Evolutionary conservation across 192 early-diverging fungal genomes (phyloP).

Genomic region (Podochytrium sp.): DNA sequence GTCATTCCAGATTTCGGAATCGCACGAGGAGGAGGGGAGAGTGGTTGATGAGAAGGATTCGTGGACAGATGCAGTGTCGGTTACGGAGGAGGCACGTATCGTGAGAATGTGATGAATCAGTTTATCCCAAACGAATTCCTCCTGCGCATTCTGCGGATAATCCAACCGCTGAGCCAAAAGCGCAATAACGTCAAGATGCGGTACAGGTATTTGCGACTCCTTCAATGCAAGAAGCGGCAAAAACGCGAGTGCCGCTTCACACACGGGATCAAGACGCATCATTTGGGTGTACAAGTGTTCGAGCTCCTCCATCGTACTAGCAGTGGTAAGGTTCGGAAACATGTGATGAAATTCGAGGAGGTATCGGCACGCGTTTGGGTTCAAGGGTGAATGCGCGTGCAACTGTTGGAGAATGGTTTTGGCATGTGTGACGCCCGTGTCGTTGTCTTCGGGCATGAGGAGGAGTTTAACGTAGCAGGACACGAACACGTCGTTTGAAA

Average conservation of each 20-base stretch:
- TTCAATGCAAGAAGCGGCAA: not conserved
- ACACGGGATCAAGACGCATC: not conserved
- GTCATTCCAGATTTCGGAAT: not conserved
- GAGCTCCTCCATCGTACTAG: too few species aligned
- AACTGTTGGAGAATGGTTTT: not conserved
- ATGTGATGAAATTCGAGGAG: slow-evolving; percentile 2
- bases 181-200: not conserved
- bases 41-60: not conserved
- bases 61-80: not conserved
- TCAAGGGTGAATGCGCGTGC: not conserved
- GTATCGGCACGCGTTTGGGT: slow-evolving; percentile 4
- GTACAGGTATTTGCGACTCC: not conserved
- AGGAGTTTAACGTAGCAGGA: not conserved
- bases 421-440: too few species aligned
- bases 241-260: not conserved
- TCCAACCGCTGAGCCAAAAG: not conserved
- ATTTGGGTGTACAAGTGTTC: not conserved
- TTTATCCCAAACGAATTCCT: not conserved
- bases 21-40: not conserved
- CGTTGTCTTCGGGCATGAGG: not conserved
- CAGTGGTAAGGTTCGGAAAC: not conserved
- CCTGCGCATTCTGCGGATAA: not conserved
- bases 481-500: not conserved
- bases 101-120: not conserved
- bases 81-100: not conserved